Conservation (phyloP, 1,284 basidiomycete genomes). For the Vanrija sp. region DNA sequence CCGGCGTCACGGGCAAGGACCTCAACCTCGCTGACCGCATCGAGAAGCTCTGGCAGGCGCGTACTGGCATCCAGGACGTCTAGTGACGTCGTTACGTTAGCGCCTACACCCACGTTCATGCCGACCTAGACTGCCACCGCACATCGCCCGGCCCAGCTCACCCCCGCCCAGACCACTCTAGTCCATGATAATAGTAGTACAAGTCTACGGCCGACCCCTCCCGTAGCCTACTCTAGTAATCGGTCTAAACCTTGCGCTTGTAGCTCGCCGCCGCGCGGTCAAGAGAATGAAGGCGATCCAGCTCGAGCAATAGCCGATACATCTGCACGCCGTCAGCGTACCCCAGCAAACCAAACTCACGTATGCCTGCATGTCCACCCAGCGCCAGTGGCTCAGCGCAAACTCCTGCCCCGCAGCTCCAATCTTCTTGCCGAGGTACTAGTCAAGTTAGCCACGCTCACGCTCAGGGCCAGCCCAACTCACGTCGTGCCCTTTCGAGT, state of each 20-base stretch:
- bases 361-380: conserved; percentile 52
- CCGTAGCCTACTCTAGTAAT: no score
- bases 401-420: conserved; percentile 51
- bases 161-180: no score
- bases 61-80: no score
- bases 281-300: conserved; percentile 36
- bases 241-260: background rate
- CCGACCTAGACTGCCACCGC: no score
- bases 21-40: conserved; percentile 30
- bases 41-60: conserved; percentile 17
- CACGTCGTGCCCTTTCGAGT: conserved; percentile 22
- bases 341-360: conserved; percentile 23
- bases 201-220: no score
- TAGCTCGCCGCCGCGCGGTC: conserved; percentile 36
- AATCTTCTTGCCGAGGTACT: conserved; percentile 51
- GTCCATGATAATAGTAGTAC: no score
- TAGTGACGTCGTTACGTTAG: no score
- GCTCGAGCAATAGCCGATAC: conserved; percentile 46
- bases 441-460: conserved; percentile 14
- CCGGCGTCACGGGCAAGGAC: conserved; percentile 43
- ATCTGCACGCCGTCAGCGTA: conserved; percentile 26
- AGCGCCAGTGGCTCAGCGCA: conserved; percentile 51
- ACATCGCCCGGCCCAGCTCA: no score
- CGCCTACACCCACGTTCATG: no score
- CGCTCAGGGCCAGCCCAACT: no score